A percentile compares a stretch with the other conserved stretches of the same genome.
Evolutionary conservation across 2,329 filamentous ascomycete genomes (phyloP).

Genomic region (Davidsoniella australis): DNA sequence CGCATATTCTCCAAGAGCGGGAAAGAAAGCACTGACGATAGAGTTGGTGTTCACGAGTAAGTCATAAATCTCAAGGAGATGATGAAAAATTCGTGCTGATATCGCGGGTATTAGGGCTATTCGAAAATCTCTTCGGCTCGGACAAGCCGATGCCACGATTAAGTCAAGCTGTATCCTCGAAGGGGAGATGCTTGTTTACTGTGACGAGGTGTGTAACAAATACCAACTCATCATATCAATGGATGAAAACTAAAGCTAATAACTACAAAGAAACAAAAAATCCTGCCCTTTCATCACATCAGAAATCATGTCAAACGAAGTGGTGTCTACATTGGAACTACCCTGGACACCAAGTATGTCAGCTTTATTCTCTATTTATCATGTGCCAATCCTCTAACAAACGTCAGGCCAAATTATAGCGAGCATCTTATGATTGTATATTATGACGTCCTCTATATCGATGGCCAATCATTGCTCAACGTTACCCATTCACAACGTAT

Average conservation of each 20-base stretch:
- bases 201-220: constrained; percentile 31
- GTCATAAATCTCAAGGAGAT: constrained; percentile 11
- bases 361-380: background rate
- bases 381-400: constrained; percentile 13
- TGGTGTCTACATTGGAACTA: constrained; percentile 49
- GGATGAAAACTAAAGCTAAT: constrained; percentile 15
- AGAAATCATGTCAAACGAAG: constrained; percentile 63
- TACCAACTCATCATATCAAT: too few species aligned
- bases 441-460: constrained; percentile 38
- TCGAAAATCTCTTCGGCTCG: constrained; percentile 45
- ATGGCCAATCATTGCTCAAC: constrained; percentile 34
- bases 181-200: constrained; percentile 68
- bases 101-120: constrained; percentile 29
- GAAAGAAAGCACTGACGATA: constrained; percentile 69
- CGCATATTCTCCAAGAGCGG: constrained; percentile 86
- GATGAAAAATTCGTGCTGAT: background rate
- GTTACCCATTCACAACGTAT: constrained; percentile 41
- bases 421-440: constrained; percentile 47
- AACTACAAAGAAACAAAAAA: constrained; percentile 30
- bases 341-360: constrained; percentile 46
- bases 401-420: constrained; percentile 26
- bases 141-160: constrained; percentile 39
- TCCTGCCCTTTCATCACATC: constrained; percentile 67
- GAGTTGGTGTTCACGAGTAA: constrained; percentile 39
- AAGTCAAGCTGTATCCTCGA: constrained; percentile 57